Base-by-base conservation (phyloP, 2,329 filamentous ascomycete species). In the Trichophyton simii region DNA sequence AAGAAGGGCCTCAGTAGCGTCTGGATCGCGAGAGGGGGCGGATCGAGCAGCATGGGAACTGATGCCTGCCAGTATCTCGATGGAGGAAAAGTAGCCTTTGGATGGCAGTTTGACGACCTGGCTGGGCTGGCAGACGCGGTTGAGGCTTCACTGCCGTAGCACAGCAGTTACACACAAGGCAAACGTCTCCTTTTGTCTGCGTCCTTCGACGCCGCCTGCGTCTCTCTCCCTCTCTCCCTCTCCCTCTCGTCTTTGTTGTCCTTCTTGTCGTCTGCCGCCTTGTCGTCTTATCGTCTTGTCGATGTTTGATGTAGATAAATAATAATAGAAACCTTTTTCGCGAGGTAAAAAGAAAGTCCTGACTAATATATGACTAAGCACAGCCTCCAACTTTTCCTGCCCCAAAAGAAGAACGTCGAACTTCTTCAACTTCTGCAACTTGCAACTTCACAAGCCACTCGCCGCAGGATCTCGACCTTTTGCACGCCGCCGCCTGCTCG, bases 11-110 rank as follows among this genome's bases (percentile, higher is more conserved):
- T 89, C 42, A 78, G 77, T 65, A 84, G 80, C 61, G 81, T 80
- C 18, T 90, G 85, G 85, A 88, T 89, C 67, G 80, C 80, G 61
- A 73, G 84, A 77, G 0, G 80, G 75, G 60, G 60, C 38, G 63
- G 62, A n/a, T 54, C 46, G 52, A 68, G 63, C 6, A 65, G 52
- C 6, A 79, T 79, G 76, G 78, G 77, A 0, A 78, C 76, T 57
- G 68, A 76, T 57, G 67, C 74, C 1, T 75, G 77, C 42, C 74
- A 73, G 6, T 72, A 75, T 62, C n/a, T 59, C 22, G 58, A 55
- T 6, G 46, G 46, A 31, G 44, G 22, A n/a, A 65, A 60, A 62
- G 69, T 71, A 1, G 70, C 70, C 20, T 82, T 73, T 72, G 77
- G 79, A 55, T 87, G 82, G 80, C 79, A 78, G 66, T 84, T 86